Conservation (phyloP, 2,329 filamentous ascomycete genomes). For the Hypomyces perniciosus region DNA sequence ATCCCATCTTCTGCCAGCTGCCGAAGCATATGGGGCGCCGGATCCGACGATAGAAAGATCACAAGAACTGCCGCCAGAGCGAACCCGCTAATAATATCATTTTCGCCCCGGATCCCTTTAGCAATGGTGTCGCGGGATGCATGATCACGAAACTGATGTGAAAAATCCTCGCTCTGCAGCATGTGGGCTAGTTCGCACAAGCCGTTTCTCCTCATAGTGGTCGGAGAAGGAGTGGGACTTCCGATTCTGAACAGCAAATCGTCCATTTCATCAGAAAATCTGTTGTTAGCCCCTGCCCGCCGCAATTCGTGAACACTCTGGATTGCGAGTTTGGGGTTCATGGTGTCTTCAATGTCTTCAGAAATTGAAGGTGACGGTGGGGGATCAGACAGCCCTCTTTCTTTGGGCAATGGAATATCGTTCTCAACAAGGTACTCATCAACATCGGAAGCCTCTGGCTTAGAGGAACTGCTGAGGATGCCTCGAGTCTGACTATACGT, state of each 20-base stretch:
- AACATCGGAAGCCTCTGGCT: slow-evolving; percentile 19
- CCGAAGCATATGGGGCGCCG: slow-evolving; percentile 52
- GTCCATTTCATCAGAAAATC: slow-evolving; percentile 60
- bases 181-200: slow-evolving; percentile 55
- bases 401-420: slow-evolving; percentile 18
- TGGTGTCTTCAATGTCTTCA: slow-evolving; percentile 33
- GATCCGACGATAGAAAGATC: slow-evolving; percentile 55
- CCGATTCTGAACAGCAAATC: slow-evolving; percentile 58
- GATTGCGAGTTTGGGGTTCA: slow-evolving; percentile 45
- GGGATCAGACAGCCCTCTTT: slow-evolving; percentile 18
- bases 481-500: slow-evolving; percentile 32
- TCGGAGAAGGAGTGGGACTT: slow-evolving; percentile 37
- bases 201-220: slow-evolving; percentile 51
- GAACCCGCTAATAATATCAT: slow-evolving; percentile 58
- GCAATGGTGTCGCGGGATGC: slow-evolving; percentile 65
- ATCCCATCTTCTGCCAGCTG: slow-evolving; percentile 51
- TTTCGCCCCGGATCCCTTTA: slow-evolving; percentile 51
- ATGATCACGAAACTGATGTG: slow-evolving; percentile 67
- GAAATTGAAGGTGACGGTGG: slow-evolving; percentile 19
- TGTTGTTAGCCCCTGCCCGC: slow-evolving; percentile 60
- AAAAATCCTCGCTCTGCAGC: slow-evolving; percentile 56
- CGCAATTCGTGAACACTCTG: slow-evolving; percentile 60
- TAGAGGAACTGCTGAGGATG: slow-evolving; percentile 23
- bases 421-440: slow-evolving; percentile 7
- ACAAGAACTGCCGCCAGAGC: slow-evolving; percentile 58